Base-by-base conservation (phyloP, 768 basidiomycete species). In the Artomyces pyxidatus region DNA sequence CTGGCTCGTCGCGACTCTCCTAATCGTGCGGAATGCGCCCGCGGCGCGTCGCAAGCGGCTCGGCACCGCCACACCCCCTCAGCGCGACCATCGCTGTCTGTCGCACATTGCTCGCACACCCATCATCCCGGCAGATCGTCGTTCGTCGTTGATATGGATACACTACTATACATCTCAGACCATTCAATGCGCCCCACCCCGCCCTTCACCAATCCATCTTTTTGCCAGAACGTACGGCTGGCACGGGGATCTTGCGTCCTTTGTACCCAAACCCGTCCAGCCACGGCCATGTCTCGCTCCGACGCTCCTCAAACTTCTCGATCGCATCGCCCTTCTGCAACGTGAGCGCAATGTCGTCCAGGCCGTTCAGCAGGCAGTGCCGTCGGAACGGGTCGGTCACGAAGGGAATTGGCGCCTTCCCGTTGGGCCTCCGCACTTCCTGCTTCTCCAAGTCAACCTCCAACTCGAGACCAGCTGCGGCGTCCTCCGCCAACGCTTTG, bases 261-360 rank as follows among this genome's bases (percentile, higher is more conserved):
- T 83, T 75, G 69, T 92, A 96, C 23, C 92, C 92, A 53, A 95
- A 88, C 29, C 95, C 96, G 61, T 99, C 90, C 63, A 97, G 68
- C 96, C 96, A 99, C 5, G 96, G 88, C 92, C 93, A 98, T 50
- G 71, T 63, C 60, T 79, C 70, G 23, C 81, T 85, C 56, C 96
- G 68, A 59, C 76, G 77, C 60, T 75, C 61, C 75, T 99, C 96
- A 59, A 97, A 99, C 37, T 65, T 58, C 51, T 75, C 71, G 55
- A 99, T 96, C n/a, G 74, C 64, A 9, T 69, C 69, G 27, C 73
- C 81, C 63, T 82, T 83, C 65, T 89, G 83, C 72, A 99, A 71
- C 38, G 96, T 99, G 66, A 99, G 71, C 37, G 86, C 93, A 54
- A 99, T 95, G 61, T 97, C 96, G 65, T 99, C 96, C 56, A 98